A percentile compares a stretch with the other conserved stretches of the same genome.
phyloP scores from a whole-genome alignment of 2,329 filamentous ascomycete species.

The Alternaria sp. region DNA sequence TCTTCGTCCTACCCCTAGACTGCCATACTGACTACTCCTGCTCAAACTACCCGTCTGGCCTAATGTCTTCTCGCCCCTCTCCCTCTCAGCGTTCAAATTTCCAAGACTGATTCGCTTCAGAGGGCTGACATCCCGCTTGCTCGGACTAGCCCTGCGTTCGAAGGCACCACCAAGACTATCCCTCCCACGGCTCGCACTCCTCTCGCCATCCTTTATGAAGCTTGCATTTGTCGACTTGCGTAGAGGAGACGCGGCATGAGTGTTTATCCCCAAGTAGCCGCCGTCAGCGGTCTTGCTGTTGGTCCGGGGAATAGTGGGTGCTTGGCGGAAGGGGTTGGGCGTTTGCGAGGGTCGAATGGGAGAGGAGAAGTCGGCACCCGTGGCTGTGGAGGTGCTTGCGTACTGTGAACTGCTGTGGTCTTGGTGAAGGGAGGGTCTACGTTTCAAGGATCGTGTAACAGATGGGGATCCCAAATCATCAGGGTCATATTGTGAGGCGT shows the following conservation, averaged over 20 bases:
- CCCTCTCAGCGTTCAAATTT: constrained; percentile 9
- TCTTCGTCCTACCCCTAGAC: constrained; percentile 37
- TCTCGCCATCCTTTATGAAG: constrained; percentile 47
- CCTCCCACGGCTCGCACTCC: constrained; percentile 23
- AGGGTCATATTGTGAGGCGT: constrained; percentile 75
- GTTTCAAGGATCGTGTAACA: constrained; percentile 29
- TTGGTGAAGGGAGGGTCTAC: constrained; percentile 40
- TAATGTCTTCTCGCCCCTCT: constrained; percentile 22
- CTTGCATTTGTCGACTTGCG: constrained; percentile 77
- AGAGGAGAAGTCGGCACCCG: constrained; percentile 53
- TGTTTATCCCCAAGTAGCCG: constrained; percentile 81
- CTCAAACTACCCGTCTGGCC: constrained; percentile 32
- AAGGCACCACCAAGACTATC: constrained; percentile 35
- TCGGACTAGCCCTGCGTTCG: constrained; percentile 47
- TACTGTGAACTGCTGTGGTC: constrained; percentile 42
- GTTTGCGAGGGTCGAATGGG: constrained; percentile 57
- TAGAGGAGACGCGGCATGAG: constrained; percentile 81
- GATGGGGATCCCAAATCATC: constrained; percentile 57
- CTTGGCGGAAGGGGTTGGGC: constrained; percentile 62
- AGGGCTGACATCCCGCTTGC: constrained; percentile 52
- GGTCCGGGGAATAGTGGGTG: constrained; percentile 58
- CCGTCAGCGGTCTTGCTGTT: constrained; percentile 63
- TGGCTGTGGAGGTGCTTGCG: constrained; percentile 51
- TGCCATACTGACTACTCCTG: constrained; percentile 34
- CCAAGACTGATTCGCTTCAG: constrained; percentile 57